phyloP scores from a whole-genome alignment of 768 basidiomycete genomes.

The Exsudoporus frostii region DNA sequence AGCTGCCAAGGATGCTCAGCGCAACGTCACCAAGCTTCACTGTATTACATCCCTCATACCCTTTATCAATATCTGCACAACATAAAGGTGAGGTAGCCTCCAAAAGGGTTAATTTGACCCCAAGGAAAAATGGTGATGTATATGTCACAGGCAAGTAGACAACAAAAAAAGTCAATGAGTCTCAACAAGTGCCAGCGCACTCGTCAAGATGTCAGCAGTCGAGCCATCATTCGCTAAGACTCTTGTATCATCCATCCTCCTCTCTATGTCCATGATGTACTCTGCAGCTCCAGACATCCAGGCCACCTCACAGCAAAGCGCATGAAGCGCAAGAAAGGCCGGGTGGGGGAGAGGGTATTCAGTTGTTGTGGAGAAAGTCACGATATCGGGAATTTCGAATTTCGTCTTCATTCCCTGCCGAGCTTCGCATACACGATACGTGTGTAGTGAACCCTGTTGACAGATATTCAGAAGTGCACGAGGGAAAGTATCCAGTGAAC shows the following conservation, averaged over 20 bases:
- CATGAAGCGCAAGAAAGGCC: neutral
- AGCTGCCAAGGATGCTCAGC: no score
- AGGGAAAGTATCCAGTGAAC: neutral
- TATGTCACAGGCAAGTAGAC: no score
- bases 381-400: neutral
- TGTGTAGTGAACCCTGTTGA: neutral
- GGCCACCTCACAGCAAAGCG: constrained; percentile 7
- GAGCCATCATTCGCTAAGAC: neutral
- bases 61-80: no score
- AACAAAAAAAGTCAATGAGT: neutral
- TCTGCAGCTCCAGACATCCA: constrained; percentile 7
- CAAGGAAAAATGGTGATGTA: no score
- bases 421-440: neutral
- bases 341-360: neutral
- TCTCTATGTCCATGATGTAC: constrained; percentile 1
- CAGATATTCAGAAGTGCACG: no score
- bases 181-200: neutral
- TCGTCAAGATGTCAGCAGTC: neutral
- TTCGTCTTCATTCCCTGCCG: neutral
- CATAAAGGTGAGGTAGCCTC: no score
- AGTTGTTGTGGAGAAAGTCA: no score
- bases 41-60: no score
- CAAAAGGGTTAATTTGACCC: no score
- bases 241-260: neutral
- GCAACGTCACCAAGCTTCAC: no score